A percentile compares a stretch with the other conserved stretches of the same genome.
Conservation (phyloP, 2,329 filamentous ascomycete species). For the Dryadomyces sulphureus region DNA sequence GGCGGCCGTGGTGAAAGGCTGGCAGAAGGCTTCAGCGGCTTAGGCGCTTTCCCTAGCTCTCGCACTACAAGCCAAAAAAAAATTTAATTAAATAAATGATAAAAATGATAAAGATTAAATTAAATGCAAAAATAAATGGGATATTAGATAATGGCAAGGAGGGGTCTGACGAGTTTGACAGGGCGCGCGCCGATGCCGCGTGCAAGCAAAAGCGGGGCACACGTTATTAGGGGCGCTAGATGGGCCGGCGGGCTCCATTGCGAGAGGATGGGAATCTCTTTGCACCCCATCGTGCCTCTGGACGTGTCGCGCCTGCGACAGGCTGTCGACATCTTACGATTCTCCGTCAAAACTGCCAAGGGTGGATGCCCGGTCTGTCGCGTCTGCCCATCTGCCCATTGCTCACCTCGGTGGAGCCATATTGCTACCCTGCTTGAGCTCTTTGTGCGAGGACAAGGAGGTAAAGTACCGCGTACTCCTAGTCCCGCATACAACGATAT, state of each 20-base stretch:
- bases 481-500: no score
- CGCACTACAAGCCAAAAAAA: background rate
- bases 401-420: background rate
- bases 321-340: background rate
- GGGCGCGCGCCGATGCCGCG: slow-evolving; percentile 1
- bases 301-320: background rate
- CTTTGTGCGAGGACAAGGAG: no score
- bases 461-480: background rate
- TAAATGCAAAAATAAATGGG: background rate
- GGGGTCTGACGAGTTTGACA: slow-evolving; percentile 4
- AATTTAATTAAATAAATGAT: background rate
- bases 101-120: background rate
- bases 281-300: background rate
- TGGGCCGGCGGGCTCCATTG: background rate
- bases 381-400: background rate
- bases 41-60: background rate
- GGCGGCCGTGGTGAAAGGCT: background rate
- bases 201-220: background rate
- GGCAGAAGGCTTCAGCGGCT: background rate
- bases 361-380: background rate
- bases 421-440: background rate
- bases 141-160: background rate
- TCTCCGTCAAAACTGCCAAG: background rate
- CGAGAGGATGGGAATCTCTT: background rate
- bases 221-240: slow-evolving; percentile 15